Percentiles rank a stretch among this genome's conserved stretches.
phyloP scores from a whole-genome alignment of 2,329 filamentous ascomycete genomes.

The Penicillium sp. region DNA sequence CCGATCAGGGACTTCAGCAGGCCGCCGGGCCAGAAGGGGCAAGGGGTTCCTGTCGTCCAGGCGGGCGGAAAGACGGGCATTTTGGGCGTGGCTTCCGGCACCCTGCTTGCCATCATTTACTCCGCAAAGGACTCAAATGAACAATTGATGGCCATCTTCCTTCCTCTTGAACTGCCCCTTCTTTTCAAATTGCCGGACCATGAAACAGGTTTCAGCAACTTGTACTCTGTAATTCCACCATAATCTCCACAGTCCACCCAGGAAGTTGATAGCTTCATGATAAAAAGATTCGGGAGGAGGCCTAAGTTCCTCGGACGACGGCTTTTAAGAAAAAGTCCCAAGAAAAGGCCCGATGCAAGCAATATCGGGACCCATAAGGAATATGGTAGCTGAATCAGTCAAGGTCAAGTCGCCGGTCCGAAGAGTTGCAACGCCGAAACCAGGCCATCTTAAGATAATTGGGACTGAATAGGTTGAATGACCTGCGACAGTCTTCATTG shows the following conservation, averaged over 20 bases:
- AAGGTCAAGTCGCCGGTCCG: constrained; percentile 14
- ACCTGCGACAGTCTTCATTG: not conserved
- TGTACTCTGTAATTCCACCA: not conserved
- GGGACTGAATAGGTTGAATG: not conserved
- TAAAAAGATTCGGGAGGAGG: not conserved
- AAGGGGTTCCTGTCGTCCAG: too few relatives aligned
- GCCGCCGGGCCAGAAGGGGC: too few relatives aligned
- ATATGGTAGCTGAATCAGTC: constrained; percentile 5
- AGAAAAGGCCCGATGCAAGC: not conserved
- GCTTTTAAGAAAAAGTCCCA: not conserved
- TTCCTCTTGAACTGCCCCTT: not conserved
- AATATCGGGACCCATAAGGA: not conserved
- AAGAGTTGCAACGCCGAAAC: not conserved
- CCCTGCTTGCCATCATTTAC: too few relatives aligned
- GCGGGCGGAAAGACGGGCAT: too few relatives aligned
- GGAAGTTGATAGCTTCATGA: not conserved
- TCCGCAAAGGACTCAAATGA: too few relatives aligned
- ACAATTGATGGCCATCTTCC: too few relatives aligned
- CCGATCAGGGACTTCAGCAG: too few relatives aligned
- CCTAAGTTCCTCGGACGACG: not conserved
- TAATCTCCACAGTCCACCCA: not conserved
- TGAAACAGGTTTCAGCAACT: too few relatives aligned
- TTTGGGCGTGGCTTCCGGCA: too few relatives aligned
- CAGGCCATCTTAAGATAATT: not conserved
- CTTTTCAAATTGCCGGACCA: not conserved